Conservation (phyloP, 2,329 filamentous ascomycete genomes). For the Fusarium lyarnte region DNA sequence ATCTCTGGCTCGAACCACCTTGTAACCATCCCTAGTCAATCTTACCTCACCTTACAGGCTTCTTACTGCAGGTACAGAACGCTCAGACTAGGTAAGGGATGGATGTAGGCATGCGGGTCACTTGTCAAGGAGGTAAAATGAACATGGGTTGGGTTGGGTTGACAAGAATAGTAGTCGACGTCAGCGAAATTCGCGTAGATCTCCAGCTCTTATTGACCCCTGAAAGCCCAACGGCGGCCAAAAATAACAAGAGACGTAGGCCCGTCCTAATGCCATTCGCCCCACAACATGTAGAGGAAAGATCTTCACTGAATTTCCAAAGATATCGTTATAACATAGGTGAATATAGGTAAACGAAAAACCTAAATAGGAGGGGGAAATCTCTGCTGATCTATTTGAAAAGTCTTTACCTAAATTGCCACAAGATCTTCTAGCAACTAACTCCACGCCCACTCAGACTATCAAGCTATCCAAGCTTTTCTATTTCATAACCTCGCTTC, state of each 20-base stretch:
- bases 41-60: not conserved
- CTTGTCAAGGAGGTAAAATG: constrained; percentile 12
- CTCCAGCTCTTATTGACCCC: constrained; percentile 15
- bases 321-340: not conserved
- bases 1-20: constrained; percentile 37
- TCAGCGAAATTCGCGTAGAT: constrained; percentile 34
- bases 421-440: not conserved
- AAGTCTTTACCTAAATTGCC: not conserved
- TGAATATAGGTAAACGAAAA: not conserved
- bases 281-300: not conserved
- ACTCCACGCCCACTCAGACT: not conserved
- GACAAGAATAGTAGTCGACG: constrained; percentile 38
- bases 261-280: constrained; percentile 23
- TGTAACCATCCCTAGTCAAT: constrained; percentile 36
- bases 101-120: constrained; percentile 12
- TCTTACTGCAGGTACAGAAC: constrained; percentile 29
- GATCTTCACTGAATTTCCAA: constrained; percentile 11
- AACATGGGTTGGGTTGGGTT: constrained; percentile 6
- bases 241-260: constrained; percentile 10
- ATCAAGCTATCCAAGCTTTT: not conserved
- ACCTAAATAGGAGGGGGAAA: not conserved
- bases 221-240: constrained; percentile 14
- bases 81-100: not conserved
- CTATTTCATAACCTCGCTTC: constrained; percentile 29
- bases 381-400: not conserved